Evolutionary conservation across 2,329 filamentous ascomycete genomes (phyloP), one percentile per base, ranked within the genome.

Genomic region (Leptographium lundbergii): DNA sequence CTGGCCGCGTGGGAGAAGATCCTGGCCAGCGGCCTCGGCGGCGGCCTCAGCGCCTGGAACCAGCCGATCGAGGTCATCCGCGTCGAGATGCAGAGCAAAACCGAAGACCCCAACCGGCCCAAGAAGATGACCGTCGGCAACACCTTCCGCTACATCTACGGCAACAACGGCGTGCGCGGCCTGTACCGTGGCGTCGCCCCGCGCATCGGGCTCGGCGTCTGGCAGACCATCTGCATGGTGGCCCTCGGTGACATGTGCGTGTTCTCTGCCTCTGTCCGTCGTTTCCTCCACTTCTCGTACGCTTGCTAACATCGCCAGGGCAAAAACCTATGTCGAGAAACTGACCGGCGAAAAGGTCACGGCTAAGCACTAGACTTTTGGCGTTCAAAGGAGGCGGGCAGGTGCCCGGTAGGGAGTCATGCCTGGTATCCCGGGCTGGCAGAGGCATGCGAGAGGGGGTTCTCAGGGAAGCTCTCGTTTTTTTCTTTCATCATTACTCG

Each of bases 211-310:
- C 85, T 99, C 64, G 87, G 94, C 71, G 84, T 99, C 77, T 99
- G 94, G 94, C 94, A 99, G 82, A 99, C 94, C 63, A 88, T 99
- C 70, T 99, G 94, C 82, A 99, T 99, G 94, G 94, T 99, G 76
- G 94, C 92, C 70, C 81, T 97, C 74, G 94, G 94, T 76, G 94
- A 97, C 77, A 91, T 95, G 91, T 95, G 77, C 80, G 90, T 47
- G 61, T 64, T 52, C 39, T 48, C 59, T 62, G 42, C 22, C 55
- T 47, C 48, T 19, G 32, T 14, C 47, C 27, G 32, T 27, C 14
- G n/a, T 24, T n/a, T 50, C 22, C 9, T 14, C 22, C 34, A 57
- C 11, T 6, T 54, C n/a, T 39, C 29, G n/a, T 50, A 11, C 7
- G 1, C 6, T 14, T 64, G 47, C 69, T 73, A 63, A 69, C 66